Conservation (phyloP, 208 protist genomes). For the Angomonas ambiguus region DNA sequence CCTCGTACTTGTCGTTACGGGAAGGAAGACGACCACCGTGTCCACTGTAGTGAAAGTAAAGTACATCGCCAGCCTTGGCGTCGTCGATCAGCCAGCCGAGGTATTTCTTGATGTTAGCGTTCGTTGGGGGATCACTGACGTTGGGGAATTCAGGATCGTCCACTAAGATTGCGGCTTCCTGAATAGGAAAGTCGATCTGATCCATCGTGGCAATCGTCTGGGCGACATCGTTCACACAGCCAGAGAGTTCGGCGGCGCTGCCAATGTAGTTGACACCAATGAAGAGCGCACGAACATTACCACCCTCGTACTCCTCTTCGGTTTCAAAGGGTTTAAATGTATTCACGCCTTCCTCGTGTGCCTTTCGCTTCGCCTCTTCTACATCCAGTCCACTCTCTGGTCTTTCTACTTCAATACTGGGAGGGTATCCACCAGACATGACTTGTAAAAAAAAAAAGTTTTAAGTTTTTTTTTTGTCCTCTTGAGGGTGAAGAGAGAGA, state of each 20-base stretch:
- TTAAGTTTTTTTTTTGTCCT: no score
- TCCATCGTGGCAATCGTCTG: slow-evolving; percentile 76
- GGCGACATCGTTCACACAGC: slow-evolving; percentile 86
- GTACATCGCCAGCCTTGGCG: slow-evolving; percentile 74
- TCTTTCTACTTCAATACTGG: background rate
- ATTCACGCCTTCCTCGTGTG: slow-evolving; percentile 30
- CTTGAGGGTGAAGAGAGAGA: background rate
- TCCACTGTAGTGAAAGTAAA: slow-evolving; percentile 90
- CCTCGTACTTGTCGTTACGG: slow-evolving; percentile 46
- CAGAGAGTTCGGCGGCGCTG: slow-evolving; percentile 44
- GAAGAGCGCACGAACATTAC: slow-evolving; percentile 83
- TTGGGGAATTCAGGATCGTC: slow-evolving; percentile 74
- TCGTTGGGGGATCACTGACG: slow-evolving; percentile 69
- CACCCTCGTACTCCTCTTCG: slow-evolving; percentile 61
- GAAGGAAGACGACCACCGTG: slow-evolving; percentile 72
- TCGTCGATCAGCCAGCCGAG: slow-evolving; percentile 81
- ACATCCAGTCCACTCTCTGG: slow-evolving; percentile 12
- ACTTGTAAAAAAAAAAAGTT: no score
- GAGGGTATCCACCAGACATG: slow-evolving; percentile 1
- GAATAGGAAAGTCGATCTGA: slow-evolving; percentile 74
- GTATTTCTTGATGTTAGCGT: slow-evolving; percentile 79
- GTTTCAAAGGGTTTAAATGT: slow-evolving; percentile 67
- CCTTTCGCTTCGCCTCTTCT: slow-evolving; percentile 43
- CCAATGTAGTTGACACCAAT: slow-evolving; percentile 92
- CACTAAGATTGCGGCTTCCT: slow-evolving; percentile 78